A percentile compares a stretch with the other conserved stretches of the same genome.
Evolutionary conservation across 306 rosid genomes (phyloP).

Genomic region (Acacia crassicarpa): DNA sequence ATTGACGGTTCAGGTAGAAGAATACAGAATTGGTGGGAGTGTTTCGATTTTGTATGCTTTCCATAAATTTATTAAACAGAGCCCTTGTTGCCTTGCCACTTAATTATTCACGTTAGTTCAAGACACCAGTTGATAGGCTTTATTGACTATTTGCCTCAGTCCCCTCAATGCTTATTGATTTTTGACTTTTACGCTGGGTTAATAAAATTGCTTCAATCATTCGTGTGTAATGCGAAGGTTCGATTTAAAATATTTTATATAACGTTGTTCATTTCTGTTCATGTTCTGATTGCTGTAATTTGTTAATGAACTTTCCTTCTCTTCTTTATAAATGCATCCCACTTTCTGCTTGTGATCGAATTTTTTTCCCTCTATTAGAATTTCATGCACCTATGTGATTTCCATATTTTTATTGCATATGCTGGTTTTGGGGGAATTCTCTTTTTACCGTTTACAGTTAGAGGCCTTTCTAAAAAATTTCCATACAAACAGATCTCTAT

Average conservation of each 20-base stretch:
- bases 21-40: neutral
- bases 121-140: neutral
- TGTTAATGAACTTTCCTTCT: neutral
- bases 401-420: neutral
- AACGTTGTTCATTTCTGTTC: neutral
- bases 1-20: neutral
- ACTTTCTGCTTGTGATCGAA: neutral
- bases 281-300: neutral
- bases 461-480: neutral
- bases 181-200: neutral
- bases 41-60: slow-evolving; percentile 3
- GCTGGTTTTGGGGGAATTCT: neutral
- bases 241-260: neutral
- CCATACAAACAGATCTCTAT: neutral
- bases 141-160: neutral
- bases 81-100: neutral
- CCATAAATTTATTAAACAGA: neutral
- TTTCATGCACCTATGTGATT: neutral
- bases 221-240: neutral
- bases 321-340: neutral
- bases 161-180: neutral
- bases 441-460: neutral
- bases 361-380: neutral
- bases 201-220: neutral
- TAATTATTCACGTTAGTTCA: neutral